Base-by-base conservation (phyloP, 768 basidiomycete genomes). In the Psilocybe cyanescens region DNA sequence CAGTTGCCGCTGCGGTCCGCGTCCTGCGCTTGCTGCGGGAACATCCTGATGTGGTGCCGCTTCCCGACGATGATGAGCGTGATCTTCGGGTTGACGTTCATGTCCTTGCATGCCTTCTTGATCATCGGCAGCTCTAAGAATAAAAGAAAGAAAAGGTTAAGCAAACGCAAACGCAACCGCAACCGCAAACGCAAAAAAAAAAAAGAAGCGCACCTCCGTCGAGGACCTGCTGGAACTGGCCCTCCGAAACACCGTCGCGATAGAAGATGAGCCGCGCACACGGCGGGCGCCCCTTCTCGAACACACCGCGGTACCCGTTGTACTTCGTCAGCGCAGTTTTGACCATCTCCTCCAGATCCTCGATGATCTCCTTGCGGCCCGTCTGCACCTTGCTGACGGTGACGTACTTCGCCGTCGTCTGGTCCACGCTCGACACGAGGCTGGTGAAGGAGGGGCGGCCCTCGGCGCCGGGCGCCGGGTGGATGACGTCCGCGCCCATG, bases 401-500 rank as follows among this genome's bases (percentile, higher is more conserved):
- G 30, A 81, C 72, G 60, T 93, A 95, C 68, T 92, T 92, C 1
- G 90, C 87, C 0, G 81, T 84, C 50, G 85, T 82, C 0, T 81
- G 81, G 68, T 95, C 93, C 9, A 94, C 85, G 63, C 88, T 94
- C 14, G 83, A 89, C 4, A 94, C 92, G 0, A 95, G 76, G 4
- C 89, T 80, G 0, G 92, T 88, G 69, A 91, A 94, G 0, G 92
- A 94, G 0, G 92, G 93, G 1, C 87, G 83, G 14, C 87, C 90
- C 6, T 83, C 85, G 0, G 90, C 83, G 4, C 91, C 91, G 14
- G 93, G 91, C 8, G 91, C 85, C 0, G 93, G 92, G 66, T 94
- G 92, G 48, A 91, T 91, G 17, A 91, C 91, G 68, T 94, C 91
- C 4, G 92, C 92, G 60, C 90, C 92, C 82, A 94, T 86, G 24